Evolutionary conservation across 306 rosid species (phyloP).

Genomic region (Urtica urens): DNA sequence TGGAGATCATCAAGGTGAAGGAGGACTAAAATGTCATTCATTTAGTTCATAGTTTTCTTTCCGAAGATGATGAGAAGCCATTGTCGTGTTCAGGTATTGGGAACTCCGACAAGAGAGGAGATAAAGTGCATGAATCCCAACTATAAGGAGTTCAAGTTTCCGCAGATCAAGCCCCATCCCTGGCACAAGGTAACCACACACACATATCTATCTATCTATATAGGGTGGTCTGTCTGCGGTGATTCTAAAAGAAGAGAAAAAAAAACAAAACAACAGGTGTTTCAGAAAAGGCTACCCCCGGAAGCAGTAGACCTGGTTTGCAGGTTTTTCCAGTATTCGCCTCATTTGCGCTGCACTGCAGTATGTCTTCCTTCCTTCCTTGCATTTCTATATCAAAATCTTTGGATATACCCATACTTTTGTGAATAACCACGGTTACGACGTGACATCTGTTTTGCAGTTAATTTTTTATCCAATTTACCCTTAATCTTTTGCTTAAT

Average conservation of each 20-base stretch:
- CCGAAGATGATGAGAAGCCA: too few relatives aligned
- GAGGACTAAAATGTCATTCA: too few relatives aligned
- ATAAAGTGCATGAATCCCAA: conserved; percentile 99
- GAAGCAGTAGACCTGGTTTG: conserved; percentile 99
- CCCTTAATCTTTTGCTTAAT: too few relatives aligned
- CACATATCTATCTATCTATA: too few relatives aligned
- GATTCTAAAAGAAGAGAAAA: too few relatives aligned
- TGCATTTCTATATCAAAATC: background rate
- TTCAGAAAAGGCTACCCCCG: conserved; percentile 94
- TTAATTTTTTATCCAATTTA: too few relatives aligned
- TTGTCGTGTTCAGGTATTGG: conserved; percentile 93
- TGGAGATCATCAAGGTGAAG: conserved; percentile 96
- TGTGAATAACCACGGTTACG: too few relatives aligned
- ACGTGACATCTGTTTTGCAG: too few relatives aligned
- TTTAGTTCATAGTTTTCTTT: too few relatives aligned
- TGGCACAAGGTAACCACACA: conserved; percentile 99
- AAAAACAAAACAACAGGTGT: conserved; percentile 42
- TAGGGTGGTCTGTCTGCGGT: too few relatives aligned
- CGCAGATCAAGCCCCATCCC: conserved; percentile 99
- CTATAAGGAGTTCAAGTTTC: conserved; percentile 92
- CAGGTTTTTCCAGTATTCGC: conserved; percentile 97
- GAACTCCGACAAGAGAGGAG: conserved; percentile 99
- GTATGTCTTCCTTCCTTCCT: conserved; percentile 35
- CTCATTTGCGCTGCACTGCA: conserved; percentile 95
- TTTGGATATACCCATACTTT: too few relatives aligned